These are phyloP conservation scores for Amanita polypyramis DNA, from an alignment of 768 basidiomycete species.

Conservation along the genomic window DNA sequence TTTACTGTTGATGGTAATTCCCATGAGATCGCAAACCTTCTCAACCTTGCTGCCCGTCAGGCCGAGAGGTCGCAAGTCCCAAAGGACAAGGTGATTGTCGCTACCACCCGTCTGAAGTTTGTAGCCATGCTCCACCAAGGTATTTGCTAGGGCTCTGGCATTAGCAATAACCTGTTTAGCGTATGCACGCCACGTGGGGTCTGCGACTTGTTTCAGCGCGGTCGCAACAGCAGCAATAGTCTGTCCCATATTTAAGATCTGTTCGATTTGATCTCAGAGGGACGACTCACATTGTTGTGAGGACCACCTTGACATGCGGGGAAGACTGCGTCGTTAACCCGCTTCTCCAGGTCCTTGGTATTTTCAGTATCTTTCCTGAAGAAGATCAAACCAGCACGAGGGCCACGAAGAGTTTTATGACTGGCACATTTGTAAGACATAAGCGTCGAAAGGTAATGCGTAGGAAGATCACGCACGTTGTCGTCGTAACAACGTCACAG, in stretches of 20 bases:
- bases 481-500: conserved; percentile 97
- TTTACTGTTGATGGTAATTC: conserved; percentile 94
- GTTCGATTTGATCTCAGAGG: neutral
- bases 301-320: conserved; percentile 99
- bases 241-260: conserved; percentile 23
- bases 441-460: neutral
- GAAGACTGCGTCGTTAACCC: conserved; percentile 97
- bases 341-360: conserved; percentile 83
- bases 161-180: conserved; percentile 93
- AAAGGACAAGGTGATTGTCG: conserved; percentile 96
- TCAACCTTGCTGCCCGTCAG: conserved; percentile 98
- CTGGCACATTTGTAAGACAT: conserved; percentile 22
- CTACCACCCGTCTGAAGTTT: conserved; percentile 95
- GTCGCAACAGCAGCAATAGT: conserved; percentile 95
- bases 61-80: conserved; percentile 92
- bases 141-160: conserved; percentile 63
- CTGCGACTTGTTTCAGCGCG: conserved; percentile 80
- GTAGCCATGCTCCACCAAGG: conserved; percentile 75
- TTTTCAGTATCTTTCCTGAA: conserved; percentile 88
- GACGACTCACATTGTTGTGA: conserved; percentile 78
- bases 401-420: conserved; percentile 98
- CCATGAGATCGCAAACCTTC: conserved; percentile 94
- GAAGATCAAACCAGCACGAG: conserved; percentile 96
- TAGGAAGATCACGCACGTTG: conserved; percentile 50
- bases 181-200: conserved; percentile 84